phyloP scores from a whole-genome alignment of 257 asterid genomes.

The Solanum neorickii region DNA sequence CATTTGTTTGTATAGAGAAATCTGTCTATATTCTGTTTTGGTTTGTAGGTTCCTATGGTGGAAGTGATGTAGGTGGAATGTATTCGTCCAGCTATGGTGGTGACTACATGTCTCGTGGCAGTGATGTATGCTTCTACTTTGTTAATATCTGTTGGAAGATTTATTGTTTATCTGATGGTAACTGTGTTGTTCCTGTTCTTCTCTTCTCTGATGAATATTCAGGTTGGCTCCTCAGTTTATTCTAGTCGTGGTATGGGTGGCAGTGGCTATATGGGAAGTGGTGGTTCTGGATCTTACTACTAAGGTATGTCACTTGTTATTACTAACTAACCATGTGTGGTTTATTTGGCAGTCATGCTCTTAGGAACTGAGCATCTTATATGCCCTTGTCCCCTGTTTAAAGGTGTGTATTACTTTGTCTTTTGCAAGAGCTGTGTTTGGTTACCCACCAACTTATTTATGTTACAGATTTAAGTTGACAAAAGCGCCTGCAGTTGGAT shows the following conservation, averaged over 20 bases:
- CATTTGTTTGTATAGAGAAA: background rate
- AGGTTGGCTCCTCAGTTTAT: conserved; percentile 40
- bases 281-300: conserved; percentile 82
- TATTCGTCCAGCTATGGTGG: conserved; percentile 75
- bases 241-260: conserved; percentile 71
- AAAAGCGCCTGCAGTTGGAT: conserved; percentile 20
- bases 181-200: conserved; percentile 73
- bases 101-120: conserved; percentile 70
- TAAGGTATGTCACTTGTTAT: conserved; percentile 29
- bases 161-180: background rate
- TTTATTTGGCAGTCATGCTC: background rate
- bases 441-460: conserved; percentile 13
- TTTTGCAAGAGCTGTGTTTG: conserved; percentile 8
- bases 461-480: conserved; percentile 24
- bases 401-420: background rate
- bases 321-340: background rate
- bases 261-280: conserved; percentile 66
- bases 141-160: background rate
- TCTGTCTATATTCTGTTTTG: background rate
- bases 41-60: conserved; percentile 59
- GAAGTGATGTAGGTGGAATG: conserved; percentile 72
- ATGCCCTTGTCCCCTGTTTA: background rate
- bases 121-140: conserved; percentile 46
- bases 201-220: conserved; percentile 20
- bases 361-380: background rate